Conservation (phyloP, 805 yeast genomes). For the Blastobotrys chiropterorum region DNA sequence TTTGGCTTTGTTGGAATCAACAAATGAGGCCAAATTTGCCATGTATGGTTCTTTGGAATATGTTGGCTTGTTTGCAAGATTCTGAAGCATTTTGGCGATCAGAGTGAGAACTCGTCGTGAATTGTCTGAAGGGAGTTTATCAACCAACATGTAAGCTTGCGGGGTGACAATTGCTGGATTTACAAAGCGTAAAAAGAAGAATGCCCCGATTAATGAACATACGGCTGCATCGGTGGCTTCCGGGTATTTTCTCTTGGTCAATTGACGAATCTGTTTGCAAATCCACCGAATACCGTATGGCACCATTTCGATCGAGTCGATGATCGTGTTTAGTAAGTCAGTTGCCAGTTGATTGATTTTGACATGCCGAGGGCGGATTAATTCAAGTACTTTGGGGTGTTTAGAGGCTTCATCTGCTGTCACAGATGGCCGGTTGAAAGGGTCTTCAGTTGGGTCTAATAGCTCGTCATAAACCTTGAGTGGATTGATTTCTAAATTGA, state of each 20-base stretch:
- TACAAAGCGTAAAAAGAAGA: conserved; percentile 69
- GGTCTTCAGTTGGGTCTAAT: conserved; percentile 17
- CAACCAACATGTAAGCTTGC: conserved; percentile 45
- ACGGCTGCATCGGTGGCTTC: conserved; percentile 39
- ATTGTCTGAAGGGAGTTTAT: conserved; percentile 32
- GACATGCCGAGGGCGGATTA: conserved; percentile 26
- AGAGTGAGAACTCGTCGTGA: conserved; percentile 65
- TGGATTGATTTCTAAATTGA: conserved; percentile 31
- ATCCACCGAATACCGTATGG: conserved; percentile 71
- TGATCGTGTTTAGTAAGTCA: conserved; percentile 45
- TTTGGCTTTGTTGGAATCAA: conserved; percentile 26
- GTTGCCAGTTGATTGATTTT: conserved; percentile 22
- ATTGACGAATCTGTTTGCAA: conserved; percentile 57
- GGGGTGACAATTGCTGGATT: conserved; percentile 92
- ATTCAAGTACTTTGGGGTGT: conserved; percentile 27
- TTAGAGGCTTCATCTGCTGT: conserved; percentile 28
- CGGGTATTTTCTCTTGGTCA: conserved; percentile 54
- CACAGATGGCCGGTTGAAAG: conserved; percentile 16
- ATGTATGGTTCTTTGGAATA: conserved; percentile 45
- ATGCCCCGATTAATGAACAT: conserved; percentile 63
- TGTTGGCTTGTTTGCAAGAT: conserved; percentile 78
- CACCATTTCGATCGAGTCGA: conserved; percentile 46
- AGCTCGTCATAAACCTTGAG: conserved; percentile 29
- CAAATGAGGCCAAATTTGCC: conserved; percentile 23
- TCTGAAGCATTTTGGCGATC: conserved; percentile 77